Evolutionary conservation across 1,284 basidiomycete species (phyloP).

Genomic region (Cutaneotrichosporon mucoides): DNA sequence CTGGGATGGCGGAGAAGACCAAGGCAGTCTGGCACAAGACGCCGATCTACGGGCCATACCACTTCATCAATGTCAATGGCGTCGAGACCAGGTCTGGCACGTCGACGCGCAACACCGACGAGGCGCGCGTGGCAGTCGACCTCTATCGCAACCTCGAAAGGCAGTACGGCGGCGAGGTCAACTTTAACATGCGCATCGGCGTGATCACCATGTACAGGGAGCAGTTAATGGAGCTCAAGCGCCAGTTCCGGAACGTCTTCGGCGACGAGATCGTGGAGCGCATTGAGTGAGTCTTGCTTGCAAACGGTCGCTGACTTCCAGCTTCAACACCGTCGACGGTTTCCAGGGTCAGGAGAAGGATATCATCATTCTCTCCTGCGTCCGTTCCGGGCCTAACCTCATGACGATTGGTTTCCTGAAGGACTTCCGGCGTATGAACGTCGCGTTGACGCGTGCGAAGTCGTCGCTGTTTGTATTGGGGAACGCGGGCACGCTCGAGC

Average conservation of each 20-base stretch:
- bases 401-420: slow-evolving; percentile 79
- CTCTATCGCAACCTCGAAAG: slow-evolving; percentile 70
- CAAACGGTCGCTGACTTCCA: slow-evolving; percentile 14
- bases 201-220: slow-evolving; percentile 94
- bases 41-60: slow-evolving; percentile 77
- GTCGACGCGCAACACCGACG: slow-evolving; percentile 73
- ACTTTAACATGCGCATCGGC: slow-evolving; percentile 76
- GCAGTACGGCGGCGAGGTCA: slow-evolving; percentile 59
- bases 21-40: slow-evolving; percentile 79
- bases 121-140: slow-evolving; percentile 72
- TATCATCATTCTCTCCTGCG: slow-evolving; percentile 91
- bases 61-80: slow-evolving; percentile 74
- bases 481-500: slow-evolving; percentile 77
- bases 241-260: slow-evolving; percentile 67
- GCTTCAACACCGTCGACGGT: slow-evolving; percentile 95
- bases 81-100: slow-evolving; percentile 54
- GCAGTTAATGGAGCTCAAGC: slow-evolving; percentile 74
- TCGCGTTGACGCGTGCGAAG: slow-evolving; percentile 91
- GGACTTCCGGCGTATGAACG: slow-evolving; percentile 89
- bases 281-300: slow-evolving; percentile 57
- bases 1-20: slow-evolving; percentile 80
- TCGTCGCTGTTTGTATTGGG: slow-evolving; percentile 93
- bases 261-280: slow-evolving; percentile 66
- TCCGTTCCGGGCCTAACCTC: slow-evolving; percentile 78
- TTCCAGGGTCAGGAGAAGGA: slow-evolving; percentile 98